These are phyloP conservation scores for Gossypium lobatum DNA, from an alignment of 441 rosid species.

Conservation along the genomic window DNA sequence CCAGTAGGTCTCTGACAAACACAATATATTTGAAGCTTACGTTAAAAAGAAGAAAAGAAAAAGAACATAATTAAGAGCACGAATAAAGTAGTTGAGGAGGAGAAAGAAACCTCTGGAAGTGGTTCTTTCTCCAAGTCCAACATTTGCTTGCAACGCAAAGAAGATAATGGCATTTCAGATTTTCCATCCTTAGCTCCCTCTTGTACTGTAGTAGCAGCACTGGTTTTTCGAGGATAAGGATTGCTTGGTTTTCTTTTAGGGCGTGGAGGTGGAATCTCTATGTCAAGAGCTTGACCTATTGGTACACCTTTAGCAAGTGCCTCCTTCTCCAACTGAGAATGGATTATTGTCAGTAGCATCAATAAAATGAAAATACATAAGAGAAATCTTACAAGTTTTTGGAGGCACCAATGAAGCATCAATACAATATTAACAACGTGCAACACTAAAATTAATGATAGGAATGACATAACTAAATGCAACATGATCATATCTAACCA, in stretches of 20 bases:
- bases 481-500: neutral
- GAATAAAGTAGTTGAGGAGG: conserved; percentile 11
- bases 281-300: conserved; percentile 68
- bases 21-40: conserved; percentile 10
- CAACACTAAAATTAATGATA: neutral
- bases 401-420: neutral
- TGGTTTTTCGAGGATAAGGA: conserved; percentile 90
- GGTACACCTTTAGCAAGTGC: conserved; percentile 85
- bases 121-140: conserved; percentile 71
- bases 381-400: neutral
- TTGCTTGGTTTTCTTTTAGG: conserved; percentile 90
- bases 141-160: conserved; percentile 37
- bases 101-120: conserved; percentile 44
- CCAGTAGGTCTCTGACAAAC: conserved; percentile 42
- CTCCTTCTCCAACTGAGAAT: conserved; percentile 88
- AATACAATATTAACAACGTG: neutral
- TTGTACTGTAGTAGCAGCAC: conserved; percentile 37
- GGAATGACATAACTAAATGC: neutral
- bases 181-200: conserved; percentile 56
- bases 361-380: conserved; percentile 10
- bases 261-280: conserved; percentile 96
- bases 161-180: conserved; percentile 34
- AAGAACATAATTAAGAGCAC: neutral
- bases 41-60: conserved; percentile 6
- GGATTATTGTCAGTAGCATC: conserved; percentile 10